Evolutionary conservation across 1,139 yeast genomes (phyloP).

Genomic region (Pichia sp.): DNA sequence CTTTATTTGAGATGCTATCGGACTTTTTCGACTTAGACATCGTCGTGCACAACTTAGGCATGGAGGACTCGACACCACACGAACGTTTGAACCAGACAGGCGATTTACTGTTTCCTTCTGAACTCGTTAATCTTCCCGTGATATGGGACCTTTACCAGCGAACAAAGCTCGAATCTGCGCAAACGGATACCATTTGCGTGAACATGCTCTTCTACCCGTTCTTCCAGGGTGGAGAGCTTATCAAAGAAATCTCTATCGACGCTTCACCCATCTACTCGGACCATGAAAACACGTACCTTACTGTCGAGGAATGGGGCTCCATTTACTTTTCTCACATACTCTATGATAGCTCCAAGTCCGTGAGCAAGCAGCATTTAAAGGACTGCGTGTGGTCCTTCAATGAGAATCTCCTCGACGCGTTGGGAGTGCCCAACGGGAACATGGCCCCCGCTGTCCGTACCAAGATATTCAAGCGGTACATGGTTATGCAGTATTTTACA

Average conservation of each 20-base stretch:
- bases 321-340: conserved; percentile 26
- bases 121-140: conserved; percentile 23
- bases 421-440: conserved; percentile 23
- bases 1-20: conserved; percentile 41
- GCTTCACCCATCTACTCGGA: conserved; percentile 16
- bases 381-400: conserved; percentile 27
- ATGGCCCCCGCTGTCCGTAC: conserved; percentile 26
- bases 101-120: conserved; percentile 23
- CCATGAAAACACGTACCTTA: conserved; percentile 21
- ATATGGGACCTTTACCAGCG: conserved; percentile 19
- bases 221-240: conserved; percentile 19
- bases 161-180: neutral
- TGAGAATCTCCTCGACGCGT: conserved; percentile 21
- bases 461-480: conserved; percentile 22
- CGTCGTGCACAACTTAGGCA: conserved; percentile 32
- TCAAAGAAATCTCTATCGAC: conserved; percentile 18
- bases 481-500: conserved; percentile 22
- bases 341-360: neutral
- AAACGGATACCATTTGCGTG: conserved; percentile 6
- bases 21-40: conserved; percentile 61
- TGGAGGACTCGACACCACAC: neutral
- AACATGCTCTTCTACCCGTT: conserved; percentile 27
- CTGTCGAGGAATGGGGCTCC: conserved; percentile 24
- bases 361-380: conserved; percentile 5
- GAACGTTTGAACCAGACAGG: conserved; percentile 4